A percentile compares a stretch with the other conserved stretches of the same genome.
phyloP scores from a whole-genome alignment of 225 moss, liverwort and hornwort genomes.

The Takakia lepidozioides region DNA sequence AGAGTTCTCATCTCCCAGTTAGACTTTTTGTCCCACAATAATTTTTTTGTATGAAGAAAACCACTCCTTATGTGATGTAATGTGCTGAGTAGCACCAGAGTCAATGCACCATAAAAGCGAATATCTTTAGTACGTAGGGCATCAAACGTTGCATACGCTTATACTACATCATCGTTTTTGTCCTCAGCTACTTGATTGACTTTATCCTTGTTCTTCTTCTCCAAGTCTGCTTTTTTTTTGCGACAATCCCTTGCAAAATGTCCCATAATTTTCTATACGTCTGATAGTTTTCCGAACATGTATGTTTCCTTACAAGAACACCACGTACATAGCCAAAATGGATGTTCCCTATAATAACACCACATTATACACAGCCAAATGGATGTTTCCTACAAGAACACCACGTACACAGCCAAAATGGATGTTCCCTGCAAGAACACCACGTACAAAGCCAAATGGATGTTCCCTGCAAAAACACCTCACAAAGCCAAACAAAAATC shows the following conservation, averaged over 20 bases:
- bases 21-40: background rate
- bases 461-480: too few species aligned
- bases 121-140: background rate
- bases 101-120: background rate
- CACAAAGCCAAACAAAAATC: too few species aligned
- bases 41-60: background rate
- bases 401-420: too few species aligned
- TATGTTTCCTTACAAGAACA: too few species aligned
- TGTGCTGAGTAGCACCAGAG: background rate
- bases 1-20: background rate
- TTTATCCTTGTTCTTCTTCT: background rate
- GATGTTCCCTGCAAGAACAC: too few species aligned
- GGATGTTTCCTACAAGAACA: too few species aligned
- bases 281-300: too few species aligned
- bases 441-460: too few species aligned
- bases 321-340: too few species aligned
- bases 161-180: background rate
- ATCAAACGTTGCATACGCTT: background rate
- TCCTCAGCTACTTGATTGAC: background rate
- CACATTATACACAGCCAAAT: too few species aligned
- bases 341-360: too few species aligned
- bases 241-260: background rate
- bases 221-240: background rate
- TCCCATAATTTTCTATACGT: too few species aligned
- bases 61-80: background rate